Conservation (phyloP, 2,329 filamentous ascomycete genomes). For the Colletotrichum sp. region DNA sequence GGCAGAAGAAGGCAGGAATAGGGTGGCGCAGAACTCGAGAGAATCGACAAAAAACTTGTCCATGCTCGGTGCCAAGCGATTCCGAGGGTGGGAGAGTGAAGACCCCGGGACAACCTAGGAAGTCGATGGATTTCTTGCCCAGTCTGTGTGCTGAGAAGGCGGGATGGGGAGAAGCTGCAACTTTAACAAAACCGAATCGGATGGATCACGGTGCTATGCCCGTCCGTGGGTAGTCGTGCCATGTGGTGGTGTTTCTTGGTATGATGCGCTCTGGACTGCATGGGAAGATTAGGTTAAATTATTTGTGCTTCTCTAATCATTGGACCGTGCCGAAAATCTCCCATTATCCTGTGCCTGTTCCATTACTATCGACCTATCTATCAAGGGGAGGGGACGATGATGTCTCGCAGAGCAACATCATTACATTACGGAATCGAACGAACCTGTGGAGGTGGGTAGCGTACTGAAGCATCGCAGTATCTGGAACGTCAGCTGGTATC, state of each 20-base stretch:
- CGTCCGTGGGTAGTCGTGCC: neutral
- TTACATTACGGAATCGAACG: neutral
- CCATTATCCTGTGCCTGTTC: neutral
- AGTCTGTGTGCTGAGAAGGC: neutral
- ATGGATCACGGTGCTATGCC: neutral
- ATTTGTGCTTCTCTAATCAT: neutral
- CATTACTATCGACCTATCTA: neutral
- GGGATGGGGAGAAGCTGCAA: neutral
- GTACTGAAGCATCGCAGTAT: neutral
- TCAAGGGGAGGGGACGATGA: neutral
- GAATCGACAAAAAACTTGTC: neutral
- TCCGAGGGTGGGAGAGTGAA: neutral
- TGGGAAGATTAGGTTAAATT: neutral
- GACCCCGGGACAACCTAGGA: neutral
- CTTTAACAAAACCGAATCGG: neutral
- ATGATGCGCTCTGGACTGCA: neutral
- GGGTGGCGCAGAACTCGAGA: neutral
- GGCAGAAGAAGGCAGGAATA: neutral
- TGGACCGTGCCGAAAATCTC: neutral
- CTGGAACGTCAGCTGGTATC: neutral
- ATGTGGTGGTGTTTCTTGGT: neutral
- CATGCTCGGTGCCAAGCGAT: constrained; percentile 1
- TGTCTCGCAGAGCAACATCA: neutral
- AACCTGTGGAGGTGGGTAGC: neutral
- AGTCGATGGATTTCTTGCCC: neutral